phyloP scores from a whole-genome alignment of 495 filamentous ascomycete genomes.

The Neurospora sp. region DNA sequence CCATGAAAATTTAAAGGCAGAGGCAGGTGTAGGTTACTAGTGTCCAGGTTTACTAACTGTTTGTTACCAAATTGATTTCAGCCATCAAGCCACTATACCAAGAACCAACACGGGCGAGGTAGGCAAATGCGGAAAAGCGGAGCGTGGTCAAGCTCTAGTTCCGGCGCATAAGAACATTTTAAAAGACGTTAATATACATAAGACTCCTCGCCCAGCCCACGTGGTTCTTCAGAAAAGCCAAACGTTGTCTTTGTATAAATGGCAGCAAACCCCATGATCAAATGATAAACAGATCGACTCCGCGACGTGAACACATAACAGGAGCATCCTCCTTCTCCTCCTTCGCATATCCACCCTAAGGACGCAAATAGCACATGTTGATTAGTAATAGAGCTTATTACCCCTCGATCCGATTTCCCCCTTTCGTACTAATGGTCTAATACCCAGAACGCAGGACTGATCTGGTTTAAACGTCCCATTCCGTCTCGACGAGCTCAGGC shows the following conservation, averaged over 20 bases:
- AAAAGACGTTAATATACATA: constrained; percentile 11
- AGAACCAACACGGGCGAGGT: neutral
- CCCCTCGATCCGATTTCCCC: neutral
- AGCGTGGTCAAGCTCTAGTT: neutral
- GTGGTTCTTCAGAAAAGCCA: neutral
- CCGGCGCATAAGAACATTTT: neutral
- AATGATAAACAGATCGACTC: neutral
- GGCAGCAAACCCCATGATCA: neutral
- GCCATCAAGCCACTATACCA: neutral
- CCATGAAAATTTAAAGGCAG: neutral
- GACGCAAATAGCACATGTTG: neutral
- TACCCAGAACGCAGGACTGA: neutral
- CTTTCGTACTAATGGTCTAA: neutral
- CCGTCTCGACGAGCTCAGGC: constrained; percentile 22
- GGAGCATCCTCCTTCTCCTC: neutral
- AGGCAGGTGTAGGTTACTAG: neutral
- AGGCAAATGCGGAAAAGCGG: neutral
- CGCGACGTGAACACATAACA: neutral
- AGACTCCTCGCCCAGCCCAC: constrained; percentile 19
- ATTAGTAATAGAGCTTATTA: neutral
- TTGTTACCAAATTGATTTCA: neutral
- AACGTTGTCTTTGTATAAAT: neutral
- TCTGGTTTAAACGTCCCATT: constrained; percentile 38
- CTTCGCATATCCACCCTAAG: neutral
- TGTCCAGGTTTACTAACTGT: neutral